These are phyloP conservation scores for Globisporangium nagaii DNA, from an alignment of 352 stramenopile species.

Conservation along the genomic window DNA sequence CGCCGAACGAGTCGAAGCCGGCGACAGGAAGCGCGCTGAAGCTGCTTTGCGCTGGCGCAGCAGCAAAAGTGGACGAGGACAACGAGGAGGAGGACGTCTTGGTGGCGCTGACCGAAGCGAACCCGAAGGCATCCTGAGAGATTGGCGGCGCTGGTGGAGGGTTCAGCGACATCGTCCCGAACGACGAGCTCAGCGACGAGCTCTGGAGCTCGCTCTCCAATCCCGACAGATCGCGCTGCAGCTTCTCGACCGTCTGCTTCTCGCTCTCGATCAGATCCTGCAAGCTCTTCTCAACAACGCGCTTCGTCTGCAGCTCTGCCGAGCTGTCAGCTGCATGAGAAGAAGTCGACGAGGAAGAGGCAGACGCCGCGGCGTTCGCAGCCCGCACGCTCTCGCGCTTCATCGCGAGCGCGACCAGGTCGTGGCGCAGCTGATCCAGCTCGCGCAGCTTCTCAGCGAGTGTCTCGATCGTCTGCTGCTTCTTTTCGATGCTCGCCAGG, in stretches of 20 bases:
- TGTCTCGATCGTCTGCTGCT: conserved; percentile 55
- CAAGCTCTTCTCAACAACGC: conserved; percentile 42
- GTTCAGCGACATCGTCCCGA: conserved; percentile 11
- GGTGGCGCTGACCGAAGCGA: neutral
- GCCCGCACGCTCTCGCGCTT: conserved; percentile 56
- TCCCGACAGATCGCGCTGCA: conserved; percentile 43
- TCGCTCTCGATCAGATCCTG: conserved; percentile 50
- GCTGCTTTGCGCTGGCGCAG: neutral
- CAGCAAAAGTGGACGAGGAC: neutral
- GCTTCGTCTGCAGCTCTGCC: conserved; percentile 28
- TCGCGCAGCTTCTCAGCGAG: conserved; percentile 61
- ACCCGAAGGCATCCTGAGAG: neutral
- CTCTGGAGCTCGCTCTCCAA: conserved; percentile 49
- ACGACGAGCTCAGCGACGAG: conserved; percentile 26
- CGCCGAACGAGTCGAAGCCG: conserved; percentile 6
- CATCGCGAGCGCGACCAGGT: conserved; percentile 60
- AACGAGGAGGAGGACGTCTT: conserved; percentile 7
- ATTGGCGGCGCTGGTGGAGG: neutral
- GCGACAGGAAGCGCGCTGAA: neutral
- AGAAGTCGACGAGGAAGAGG: neutral
- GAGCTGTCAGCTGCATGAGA: conserved; percentile 9
- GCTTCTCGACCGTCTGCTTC: conserved; percentile 40
- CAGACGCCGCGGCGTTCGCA: conserved; percentile 10
- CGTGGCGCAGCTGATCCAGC: conserved; percentile 66
- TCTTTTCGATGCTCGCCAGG: conserved; percentile 47